Percentiles rank a stretch among this genome's conserved stretches.
Conservation (phyloP, 176 grass and related monocot genomes). For the Zizania latifolia region DNA sequence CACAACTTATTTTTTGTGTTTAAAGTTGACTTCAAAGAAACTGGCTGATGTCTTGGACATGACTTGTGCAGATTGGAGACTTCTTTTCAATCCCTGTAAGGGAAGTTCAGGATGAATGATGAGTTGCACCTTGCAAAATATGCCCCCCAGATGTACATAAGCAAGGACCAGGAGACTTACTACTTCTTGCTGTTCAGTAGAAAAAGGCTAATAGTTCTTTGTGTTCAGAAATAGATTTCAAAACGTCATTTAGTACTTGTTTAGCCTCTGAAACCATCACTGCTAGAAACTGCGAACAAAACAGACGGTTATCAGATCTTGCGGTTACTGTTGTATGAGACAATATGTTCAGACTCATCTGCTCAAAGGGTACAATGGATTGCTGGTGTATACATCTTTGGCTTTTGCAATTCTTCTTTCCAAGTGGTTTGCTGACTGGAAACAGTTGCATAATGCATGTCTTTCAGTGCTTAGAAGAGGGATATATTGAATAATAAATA, state of each 20-base stretch:
- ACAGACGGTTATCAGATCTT: constrained; percentile 12
- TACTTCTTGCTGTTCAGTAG: constrained; percentile 45
- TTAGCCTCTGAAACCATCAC: constrained; percentile 58
- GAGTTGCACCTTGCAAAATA: constrained; percentile 5
- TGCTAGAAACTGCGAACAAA: constrained; percentile 53
- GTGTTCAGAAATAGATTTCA: constrained; percentile 55
- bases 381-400: constrained; percentile 41
- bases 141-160: neutral
- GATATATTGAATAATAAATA: neutral
- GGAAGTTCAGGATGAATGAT: neutral
- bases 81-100: constrained; percentile 52
- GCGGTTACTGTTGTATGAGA: constrained; percentile 45
- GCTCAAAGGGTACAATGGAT: constrained; percentile 40
- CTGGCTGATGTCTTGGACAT: constrained; percentile 61
- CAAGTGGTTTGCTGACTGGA: constrained; percentile 53
- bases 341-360: constrained; percentile 44
- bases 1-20: no score
- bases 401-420: constrained; percentile 52
- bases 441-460: constrained; percentile 3
- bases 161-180: constrained; percentile 37
- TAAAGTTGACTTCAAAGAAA: constrained; percentile 55
- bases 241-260: constrained; percentile 51
- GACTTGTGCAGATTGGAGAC: constrained; percentile 54
- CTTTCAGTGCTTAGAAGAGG: constrained; percentile 15
- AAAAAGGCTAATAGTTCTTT: constrained; percentile 50